Evolutionary conservation across 2,329 filamentous ascomycete genomes (phyloP).

Genomic region (Alternaria triticimaculans): DNA sequence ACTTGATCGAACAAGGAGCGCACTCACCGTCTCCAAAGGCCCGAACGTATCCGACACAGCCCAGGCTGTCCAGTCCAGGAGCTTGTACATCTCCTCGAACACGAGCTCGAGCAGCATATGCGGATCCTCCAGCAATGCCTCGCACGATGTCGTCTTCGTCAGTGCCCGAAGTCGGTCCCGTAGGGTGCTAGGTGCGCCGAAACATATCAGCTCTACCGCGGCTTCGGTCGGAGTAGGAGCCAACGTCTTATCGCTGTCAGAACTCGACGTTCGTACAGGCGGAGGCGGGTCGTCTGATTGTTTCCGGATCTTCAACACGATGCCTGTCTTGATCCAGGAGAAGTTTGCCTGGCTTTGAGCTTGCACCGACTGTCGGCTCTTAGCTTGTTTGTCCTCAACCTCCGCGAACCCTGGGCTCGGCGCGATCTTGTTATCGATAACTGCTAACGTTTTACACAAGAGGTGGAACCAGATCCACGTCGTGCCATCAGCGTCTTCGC

Average conservation of each 20-base stretch:
- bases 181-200: slow-evolving; percentile 31
- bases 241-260: slow-evolving; percentile 20
- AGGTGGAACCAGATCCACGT: slow-evolving; percentile 39
- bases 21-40: slow-evolving; percentile 37
- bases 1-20: neutral
- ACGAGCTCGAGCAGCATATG: slow-evolving; percentile 42
- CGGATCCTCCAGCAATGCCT: slow-evolving; percentile 38
- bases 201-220: slow-evolving; percentile 36
- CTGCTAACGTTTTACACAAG: slow-evolving; percentile 33
- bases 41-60: slow-evolving; percentile 39
- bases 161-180: slow-evolving; percentile 24
- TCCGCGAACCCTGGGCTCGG: neutral
- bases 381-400: neutral
- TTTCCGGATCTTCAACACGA: slow-evolving; percentile 29
- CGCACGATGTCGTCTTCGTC: slow-evolving; percentile 10
- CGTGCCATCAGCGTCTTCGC: slow-evolving; percentile 22
- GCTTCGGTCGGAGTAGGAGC: neutral
- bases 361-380: neutral
- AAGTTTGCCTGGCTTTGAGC: slow-evolving; percentile 30
- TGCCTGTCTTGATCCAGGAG: slow-evolving; percentile 35
- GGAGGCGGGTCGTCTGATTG: neutral
- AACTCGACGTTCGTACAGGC: slow-evolving; percentile 18
- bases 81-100: slow-evolving; percentile 40
- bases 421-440: slow-evolving; percentile 13
- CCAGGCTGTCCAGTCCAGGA: slow-evolving; percentile 41